phyloP scores from a whole-genome alignment of 2,329 filamentous ascomycete species.

The Fusarium drepaniforme region DNA sequence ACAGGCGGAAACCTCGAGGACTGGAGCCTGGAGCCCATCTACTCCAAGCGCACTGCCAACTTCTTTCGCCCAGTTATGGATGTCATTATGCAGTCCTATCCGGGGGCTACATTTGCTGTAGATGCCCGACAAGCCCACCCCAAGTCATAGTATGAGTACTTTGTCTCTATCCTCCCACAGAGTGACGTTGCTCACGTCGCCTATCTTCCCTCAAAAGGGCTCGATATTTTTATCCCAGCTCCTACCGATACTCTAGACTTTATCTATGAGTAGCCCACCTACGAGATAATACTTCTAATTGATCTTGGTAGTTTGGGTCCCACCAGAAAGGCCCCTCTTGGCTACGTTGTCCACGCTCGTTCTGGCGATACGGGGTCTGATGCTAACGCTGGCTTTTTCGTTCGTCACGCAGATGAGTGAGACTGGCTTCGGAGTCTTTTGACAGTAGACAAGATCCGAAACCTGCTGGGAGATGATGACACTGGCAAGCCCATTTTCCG shows the following conservation, averaged over 20 bases:
- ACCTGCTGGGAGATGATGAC: slow-evolving; percentile 52
- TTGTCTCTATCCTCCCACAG: slow-evolving; percentile 43
- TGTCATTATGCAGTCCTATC: slow-evolving; percentile 53
- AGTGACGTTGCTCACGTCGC: slow-evolving; percentile 28
- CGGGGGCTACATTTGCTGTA: slow-evolving; percentile 55
- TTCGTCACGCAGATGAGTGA: slow-evolving; percentile 56
- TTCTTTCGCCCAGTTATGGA: slow-evolving; percentile 40
- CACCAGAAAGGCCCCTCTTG: slow-evolving; percentile 42
- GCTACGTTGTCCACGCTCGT: slow-evolving; percentile 44
- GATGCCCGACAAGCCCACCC: slow-evolving; percentile 53
- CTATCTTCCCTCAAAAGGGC: slow-evolving; percentile 21
- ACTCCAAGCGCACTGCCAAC: slow-evolving; percentile 13
- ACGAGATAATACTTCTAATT: slow-evolving; percentile 29
- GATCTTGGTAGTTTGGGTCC: slow-evolving; percentile 33
- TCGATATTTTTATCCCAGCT: slow-evolving; percentile 27
- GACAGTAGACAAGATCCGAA: slow-evolving; percentile 51
- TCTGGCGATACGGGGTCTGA: slow-evolving; percentile 56
- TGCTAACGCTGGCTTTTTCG: slow-evolving; percentile 58
- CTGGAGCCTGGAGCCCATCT: slow-evolving; percentile 44
- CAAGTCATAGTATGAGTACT: slow-evolving; percentile 42
- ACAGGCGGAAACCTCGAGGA: slow-evolving; percentile 43
- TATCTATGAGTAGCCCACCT: slow-evolving; percentile 30
- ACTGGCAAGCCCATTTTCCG: slow-evolving; percentile 54
- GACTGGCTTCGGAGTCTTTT: slow-evolving; percentile 58
- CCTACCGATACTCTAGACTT: slow-evolving; percentile 14